These are phyloP conservation scores for Sporobolomyces pararoseus DNA, from an alignment of 768 basidiomycete genomes.

Conservation along the genomic window DNA sequence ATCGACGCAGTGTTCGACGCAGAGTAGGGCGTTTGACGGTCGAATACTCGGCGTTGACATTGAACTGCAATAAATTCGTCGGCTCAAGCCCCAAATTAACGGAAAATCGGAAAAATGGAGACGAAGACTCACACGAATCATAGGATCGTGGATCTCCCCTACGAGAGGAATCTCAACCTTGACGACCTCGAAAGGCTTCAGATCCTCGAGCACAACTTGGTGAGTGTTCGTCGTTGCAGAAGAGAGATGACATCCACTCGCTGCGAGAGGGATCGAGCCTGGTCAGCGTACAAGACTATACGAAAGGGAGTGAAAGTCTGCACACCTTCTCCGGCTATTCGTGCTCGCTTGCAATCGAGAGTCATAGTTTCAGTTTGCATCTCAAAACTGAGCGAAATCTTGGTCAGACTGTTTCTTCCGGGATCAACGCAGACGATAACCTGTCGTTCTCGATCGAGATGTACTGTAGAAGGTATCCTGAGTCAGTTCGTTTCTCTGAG, in stretches of 20 bases:
- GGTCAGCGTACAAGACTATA: too few relatives aligned
- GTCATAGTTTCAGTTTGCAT: slow-evolving; percentile 1
- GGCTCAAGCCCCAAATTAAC: background rate
- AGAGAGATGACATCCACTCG: background rate
- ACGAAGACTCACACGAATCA: slow-evolving; percentile 51
- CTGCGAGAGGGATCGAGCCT: background rate
- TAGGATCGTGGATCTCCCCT: slow-evolving; percentile 49
- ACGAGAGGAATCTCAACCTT: slow-evolving; percentile 47
- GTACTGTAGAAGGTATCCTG: background rate
- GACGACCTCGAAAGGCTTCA: slow-evolving; percentile 30
- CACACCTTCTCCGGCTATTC: background rate
- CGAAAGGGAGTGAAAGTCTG: background rate
- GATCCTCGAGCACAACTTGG: slow-evolving; percentile 16
- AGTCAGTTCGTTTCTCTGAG: too few relatives aligned
- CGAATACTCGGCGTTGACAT: slow-evolving; percentile 64
- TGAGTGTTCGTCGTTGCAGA: background rate
- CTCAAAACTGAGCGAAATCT: slow-evolving; percentile 27
- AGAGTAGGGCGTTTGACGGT: slow-evolving; percentile 59
- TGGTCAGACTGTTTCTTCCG: slow-evolving; percentile 43
- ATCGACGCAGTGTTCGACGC: slow-evolving; percentile 58
- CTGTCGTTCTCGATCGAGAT: slow-evolving; percentile 46
- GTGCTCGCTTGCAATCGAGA: background rate
- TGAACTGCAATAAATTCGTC: slow-evolving; percentile 53
- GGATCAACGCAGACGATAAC: slow-evolving; percentile 46
- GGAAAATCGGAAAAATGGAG: too few relatives aligned